A percentile compares a stretch with the other conserved stretches of the same genome.
phyloP scores from a whole-genome alignment of 805 yeast genomes.

The Monosporozyma siamensis region DNA sequence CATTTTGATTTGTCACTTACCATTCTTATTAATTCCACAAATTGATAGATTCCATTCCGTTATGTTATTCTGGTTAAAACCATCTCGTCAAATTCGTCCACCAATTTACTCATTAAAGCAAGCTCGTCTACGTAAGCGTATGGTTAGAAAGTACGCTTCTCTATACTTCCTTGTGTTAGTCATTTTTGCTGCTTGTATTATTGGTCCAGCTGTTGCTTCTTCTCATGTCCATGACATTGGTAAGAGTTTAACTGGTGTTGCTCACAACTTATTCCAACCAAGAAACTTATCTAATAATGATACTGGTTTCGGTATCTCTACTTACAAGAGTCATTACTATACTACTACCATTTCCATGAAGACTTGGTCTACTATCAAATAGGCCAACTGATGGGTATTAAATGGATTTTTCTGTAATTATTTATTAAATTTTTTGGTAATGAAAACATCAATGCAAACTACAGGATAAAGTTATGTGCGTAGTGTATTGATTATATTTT shows the following conservation, averaged over 20 bases:
- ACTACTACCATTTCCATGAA: slow-evolving; percentile 43
- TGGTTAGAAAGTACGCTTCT: slow-evolving; percentile 87
- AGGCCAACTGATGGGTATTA: neutral
- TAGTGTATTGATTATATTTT: slow-evolving; percentile 1
- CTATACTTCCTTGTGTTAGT: slow-evolving; percentile 65
- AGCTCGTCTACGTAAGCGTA: slow-evolving; percentile 91
- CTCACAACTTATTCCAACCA: slow-evolving; percentile 81
- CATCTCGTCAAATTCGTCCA: slow-evolving; percentile 93
- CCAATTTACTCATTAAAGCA: slow-evolving; percentile 96
- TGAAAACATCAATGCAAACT: slow-evolving; percentile 1
- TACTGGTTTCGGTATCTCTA: slow-evolving; percentile 47
- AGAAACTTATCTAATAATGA: slow-evolving; percentile 74
- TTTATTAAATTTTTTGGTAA: neutral
- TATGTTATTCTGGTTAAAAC: slow-evolving; percentile 98
- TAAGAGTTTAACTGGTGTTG: slow-evolving; percentile 30
- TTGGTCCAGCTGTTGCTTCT: slow-evolving; percentile 88
- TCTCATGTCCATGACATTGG: slow-evolving; percentile 36
- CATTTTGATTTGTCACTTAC: slow-evolving; percentile 80
- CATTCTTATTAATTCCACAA: slow-evolving; percentile 74
- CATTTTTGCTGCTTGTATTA: slow-evolving; percentile 65
- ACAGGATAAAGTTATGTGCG: slow-evolving; percentile 1
- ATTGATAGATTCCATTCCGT: slow-evolving; percentile 97
- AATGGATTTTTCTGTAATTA: neutral
- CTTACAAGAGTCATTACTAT: slow-evolving; percentile 31
- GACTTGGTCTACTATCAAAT: slow-evolving; percentile 45